These are phyloP conservation scores for Acanthamoeba triangularis DNA, from an alignment of 208 protist genomes.

Conservation along the genomic window DNA sequence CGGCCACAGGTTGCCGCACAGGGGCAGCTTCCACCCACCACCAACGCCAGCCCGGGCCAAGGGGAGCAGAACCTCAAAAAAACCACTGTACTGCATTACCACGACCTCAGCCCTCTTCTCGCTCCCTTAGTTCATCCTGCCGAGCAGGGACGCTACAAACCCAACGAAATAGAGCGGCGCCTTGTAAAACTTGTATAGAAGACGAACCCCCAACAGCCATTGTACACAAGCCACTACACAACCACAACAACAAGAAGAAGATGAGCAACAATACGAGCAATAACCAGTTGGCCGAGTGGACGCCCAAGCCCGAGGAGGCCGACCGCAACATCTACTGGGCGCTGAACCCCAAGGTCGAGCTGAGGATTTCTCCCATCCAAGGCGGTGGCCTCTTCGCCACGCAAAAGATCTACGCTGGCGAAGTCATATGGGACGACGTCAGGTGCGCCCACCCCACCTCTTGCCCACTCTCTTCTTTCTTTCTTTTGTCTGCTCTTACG, in stretches of 20 bases:
- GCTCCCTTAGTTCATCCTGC: too few relatives aligned
- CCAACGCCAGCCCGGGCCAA: too few relatives aligned
- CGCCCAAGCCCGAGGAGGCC: slow-evolving; percentile 61
- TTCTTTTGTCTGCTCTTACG: not conserved
- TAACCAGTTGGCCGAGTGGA: slow-evolving; percentile 7
- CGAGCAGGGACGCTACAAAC: too few relatives aligned
- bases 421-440: slow-evolving; percentile 67
- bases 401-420: slow-evolving; percentile 62
- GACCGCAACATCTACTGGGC: slow-evolving; percentile 71
- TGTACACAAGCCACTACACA: not conserved
- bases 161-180: not conserved
- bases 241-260: slow-evolving; percentile 17
- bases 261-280: not conserved
- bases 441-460: not conserved
- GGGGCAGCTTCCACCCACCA: too few relatives aligned
- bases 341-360: slow-evolving; percentile 69
- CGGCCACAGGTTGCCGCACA: not conserved
- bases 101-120: not conserved
- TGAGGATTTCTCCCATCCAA: slow-evolving; percentile 75
- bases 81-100: too few relatives aligned
- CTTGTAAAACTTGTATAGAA: not conserved
- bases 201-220: too few relatives aligned
- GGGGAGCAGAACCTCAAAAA: too few relatives aligned
- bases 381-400: slow-evolving; percentile 71
- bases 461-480: not conserved